These are phyloP conservation scores for Brettanomyces bruxellensis DNA, from an alignment of 805 yeast genomes.

Conservation along the genomic window DNA sequence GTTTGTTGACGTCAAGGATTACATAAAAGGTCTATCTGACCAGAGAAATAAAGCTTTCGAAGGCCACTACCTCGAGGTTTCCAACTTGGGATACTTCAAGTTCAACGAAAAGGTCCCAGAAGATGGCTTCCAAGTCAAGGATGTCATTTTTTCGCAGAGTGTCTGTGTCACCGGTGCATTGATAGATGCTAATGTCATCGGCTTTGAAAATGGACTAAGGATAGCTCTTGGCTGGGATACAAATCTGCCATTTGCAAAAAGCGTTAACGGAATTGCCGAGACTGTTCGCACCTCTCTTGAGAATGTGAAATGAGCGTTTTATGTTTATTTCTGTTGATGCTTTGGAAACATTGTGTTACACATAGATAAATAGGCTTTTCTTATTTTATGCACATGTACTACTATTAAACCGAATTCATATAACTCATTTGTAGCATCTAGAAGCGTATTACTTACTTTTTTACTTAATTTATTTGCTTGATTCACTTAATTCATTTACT, in stretches of 20 bases:
- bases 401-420: too few species aligned
- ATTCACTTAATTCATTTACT: too few species aligned
- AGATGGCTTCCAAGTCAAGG: background rate
- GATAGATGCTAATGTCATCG: conserved; percentile 1
- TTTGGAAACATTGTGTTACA: too few species aligned
- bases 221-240: background rate
- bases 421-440: too few species aligned
- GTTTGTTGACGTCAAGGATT: background rate
- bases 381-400: too few species aligned
- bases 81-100: background rate
- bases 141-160: background rate
- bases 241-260: background rate
- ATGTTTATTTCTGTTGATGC: too few species aligned
- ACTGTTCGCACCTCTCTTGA: background rate
- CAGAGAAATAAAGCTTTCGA: background rate
- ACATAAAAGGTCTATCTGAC: background rate
- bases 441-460: too few species aligned
- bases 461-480: too few species aligned
- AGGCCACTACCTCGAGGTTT: background rate
- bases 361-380: too few species aligned
- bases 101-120: background rate
- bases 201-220: background rate
- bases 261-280: background rate
- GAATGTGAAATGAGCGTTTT: too few species aligned
- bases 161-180: background rate